A percentile compares a stretch with the other conserved stretches of the same genome.
Conservation (phyloP, 1,284 basidiomycete species). For the Agaricales sp. region DNA sequence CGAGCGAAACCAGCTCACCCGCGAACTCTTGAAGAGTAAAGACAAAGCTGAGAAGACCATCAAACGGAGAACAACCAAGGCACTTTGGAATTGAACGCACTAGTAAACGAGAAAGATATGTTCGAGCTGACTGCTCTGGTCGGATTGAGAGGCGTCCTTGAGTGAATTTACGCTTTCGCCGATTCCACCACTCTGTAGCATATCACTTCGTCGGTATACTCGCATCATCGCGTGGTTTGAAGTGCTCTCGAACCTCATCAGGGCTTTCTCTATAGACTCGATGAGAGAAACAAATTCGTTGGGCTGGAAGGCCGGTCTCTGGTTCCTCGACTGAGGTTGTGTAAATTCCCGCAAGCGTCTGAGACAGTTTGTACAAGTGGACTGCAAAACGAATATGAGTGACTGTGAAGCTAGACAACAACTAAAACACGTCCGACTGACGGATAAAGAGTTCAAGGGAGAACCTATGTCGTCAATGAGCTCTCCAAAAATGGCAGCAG, state of each 20-base stretch:
- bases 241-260: slow-evolving; percentile 70
- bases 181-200: slow-evolving; percentile 21
- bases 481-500: slow-evolving; percentile 72
- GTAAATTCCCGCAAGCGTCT: slow-evolving; percentile 22
- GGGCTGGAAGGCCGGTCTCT: slow-evolving; percentile 26
- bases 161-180: slow-evolving; percentile 19
- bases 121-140: slow-evolving; percentile 38
- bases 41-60: slow-evolving; percentile 54
- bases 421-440: slow-evolving; percentile 25
- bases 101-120: slow-evolving; percentile 85
- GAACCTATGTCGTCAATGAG: slow-evolving; percentile 78
- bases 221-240: slow-evolving; percentile 76
- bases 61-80: background rate
- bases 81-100: slow-evolving; percentile 34
- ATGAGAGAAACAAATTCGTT: slow-evolving; percentile 56
- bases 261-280: slow-evolving; percentile 54
- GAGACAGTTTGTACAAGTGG: slow-evolving; percentile 48
- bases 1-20: slow-evolving; percentile 67
- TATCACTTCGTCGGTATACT: slow-evolving; percentile 53
- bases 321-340: slow-evolving; percentile 7
- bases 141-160: slow-evolving; percentile 22
- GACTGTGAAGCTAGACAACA: too few relatives aligned
- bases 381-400: slow-evolving; percentile 30
- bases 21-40: slow-evolving; percentile 92
- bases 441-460: slow-evolving; percentile 68